Conservation (phyloP, 1,139 yeast species). For the Pichia sp. region DNA sequence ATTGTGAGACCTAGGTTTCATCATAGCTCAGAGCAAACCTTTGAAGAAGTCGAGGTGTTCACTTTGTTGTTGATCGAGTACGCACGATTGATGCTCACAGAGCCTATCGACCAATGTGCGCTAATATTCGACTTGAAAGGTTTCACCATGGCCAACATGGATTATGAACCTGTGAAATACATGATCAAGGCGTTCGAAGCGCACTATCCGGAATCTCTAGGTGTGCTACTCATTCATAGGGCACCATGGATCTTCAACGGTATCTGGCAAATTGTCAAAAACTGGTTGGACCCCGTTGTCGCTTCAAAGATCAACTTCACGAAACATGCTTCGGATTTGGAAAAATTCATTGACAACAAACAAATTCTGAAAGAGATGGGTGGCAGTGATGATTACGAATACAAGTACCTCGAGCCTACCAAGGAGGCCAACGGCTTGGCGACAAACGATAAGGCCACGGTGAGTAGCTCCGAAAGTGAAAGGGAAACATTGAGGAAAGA, state of each 20-base stretch:
- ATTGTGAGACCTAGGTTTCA: constrained; percentile 71
- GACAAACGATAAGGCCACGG: constrained; percentile 38
- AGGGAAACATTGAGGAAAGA: constrained; percentile 45
- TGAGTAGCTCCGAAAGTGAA: constrained; percentile 31
- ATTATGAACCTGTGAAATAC: constrained; percentile 75
- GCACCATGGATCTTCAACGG: constrained; percentile 91
- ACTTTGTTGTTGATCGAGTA: constrained; percentile 68
- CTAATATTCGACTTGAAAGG: constrained; percentile 72
- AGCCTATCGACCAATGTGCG: constrained; percentile 67
- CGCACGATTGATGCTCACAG: constrained; percentile 57
- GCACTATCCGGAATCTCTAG: constrained; percentile 82
- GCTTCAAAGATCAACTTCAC: constrained; percentile 79
- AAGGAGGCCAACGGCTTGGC: constrained; percentile 42
- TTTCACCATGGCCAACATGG: constrained; percentile 77
- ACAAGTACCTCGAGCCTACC: constrained; percentile 53
- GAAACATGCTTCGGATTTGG: constrained; percentile 53
- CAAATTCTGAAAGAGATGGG: constrained; percentile 62
- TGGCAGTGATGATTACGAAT: constrained; percentile 56
- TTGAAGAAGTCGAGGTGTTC: constrained; percentile 60
- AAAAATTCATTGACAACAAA: constrained; percentile 47
- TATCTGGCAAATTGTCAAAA: constrained; percentile 78
- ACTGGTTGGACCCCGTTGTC: constrained; percentile 87
- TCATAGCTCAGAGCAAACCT: constrained; percentile 64
- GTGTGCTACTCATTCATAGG: constrained; percentile 69
- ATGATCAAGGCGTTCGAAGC: constrained; percentile 76